A percentile compares a stretch with the other conserved stretches of the same genome.
Conservation (phyloP, 768 basidiomycete genomes). For the Xerocomus spinulosus region DNA sequence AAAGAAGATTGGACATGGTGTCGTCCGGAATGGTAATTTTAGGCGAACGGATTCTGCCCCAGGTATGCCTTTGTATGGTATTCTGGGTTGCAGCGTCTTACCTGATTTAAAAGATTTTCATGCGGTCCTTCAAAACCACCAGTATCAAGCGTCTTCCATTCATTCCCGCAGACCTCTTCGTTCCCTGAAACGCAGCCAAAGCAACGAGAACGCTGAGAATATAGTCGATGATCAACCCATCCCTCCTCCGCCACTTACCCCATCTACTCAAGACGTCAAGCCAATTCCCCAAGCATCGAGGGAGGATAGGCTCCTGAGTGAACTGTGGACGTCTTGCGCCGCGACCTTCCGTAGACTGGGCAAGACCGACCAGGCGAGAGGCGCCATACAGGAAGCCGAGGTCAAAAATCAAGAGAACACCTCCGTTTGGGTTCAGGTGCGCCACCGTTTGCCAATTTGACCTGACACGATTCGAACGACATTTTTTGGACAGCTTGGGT, state of each 20-base stretch:
- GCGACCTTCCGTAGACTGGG: constrained; percentile 89
- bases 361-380: constrained; percentile 85
- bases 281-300: constrained; percentile 41
- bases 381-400: constrained; percentile 94
- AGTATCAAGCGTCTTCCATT: constrained; percentile 76
- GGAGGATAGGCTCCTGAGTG: constrained; percentile 66
- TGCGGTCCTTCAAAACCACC: constrained; percentile 53
- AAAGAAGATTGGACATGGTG: constrained; percentile 69
- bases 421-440: constrained; percentile 91
- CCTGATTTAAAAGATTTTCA: constrained; percentile 55
- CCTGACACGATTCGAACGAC: neutral
- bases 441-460: constrained; percentile 14
- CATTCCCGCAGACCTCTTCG: constrained; percentile 68
- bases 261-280: constrained; percentile 34
- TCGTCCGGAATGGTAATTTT: constrained; percentile 50
- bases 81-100: no score
- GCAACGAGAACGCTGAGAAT: constrained; percentile 31
- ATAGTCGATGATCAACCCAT: constrained; percentile 35
- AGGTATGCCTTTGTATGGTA: constrained; percentile 47
- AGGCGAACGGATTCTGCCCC: constrained; percentile 66
- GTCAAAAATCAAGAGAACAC: constrained; percentile 80
- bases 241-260: constrained; percentile 29
- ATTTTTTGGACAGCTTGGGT: constrained; percentile 51
- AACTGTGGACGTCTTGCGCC: constrained; percentile 91
- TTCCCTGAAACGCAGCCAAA: constrained; percentile 38